Conservation (phyloP, 371 early-diverging fungal genomes). For the Mucor velutinosus region DNA sequence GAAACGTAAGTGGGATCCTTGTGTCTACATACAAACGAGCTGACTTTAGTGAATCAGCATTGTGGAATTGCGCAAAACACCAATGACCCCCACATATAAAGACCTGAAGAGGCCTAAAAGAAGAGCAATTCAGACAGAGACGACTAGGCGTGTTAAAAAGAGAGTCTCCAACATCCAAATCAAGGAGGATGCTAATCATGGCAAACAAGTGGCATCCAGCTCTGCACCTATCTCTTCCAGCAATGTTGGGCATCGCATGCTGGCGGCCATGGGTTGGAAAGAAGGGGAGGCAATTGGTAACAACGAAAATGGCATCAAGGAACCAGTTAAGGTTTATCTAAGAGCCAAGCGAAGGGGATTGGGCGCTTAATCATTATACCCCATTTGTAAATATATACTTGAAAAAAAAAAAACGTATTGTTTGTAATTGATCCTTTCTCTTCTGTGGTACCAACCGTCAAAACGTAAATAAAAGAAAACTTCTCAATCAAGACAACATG, state of each 20-base stretch:
- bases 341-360: slow-evolving; percentile 77
- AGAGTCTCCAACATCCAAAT: not conserved
- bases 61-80: slow-evolving; percentile 6
- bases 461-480: not conserved
- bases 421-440: not conserved
- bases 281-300: slow-evolving; percentile 83
- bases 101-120: not conserved
- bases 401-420: not conserved
- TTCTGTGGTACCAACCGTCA: not conserved
- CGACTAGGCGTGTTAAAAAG: not conserved
- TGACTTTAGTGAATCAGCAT: not conserved
- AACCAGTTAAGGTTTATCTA: slow-evolving; percentile 83
- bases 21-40: not conserved
- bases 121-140: not conserved
- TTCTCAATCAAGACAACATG: not conserved
- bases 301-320: slow-evolving; percentile 75
- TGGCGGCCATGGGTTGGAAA: slow-evolving; percentile 81
- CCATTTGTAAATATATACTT: not conserved
- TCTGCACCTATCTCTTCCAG: slow-evolving; percentile 64
- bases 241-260: slow-evolving; percentile 82
- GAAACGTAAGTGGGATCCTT: not conserved
- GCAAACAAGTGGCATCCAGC: slow-evolving; percentile 64
- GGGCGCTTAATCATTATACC: slow-evolving; percentile 51
- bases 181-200: slow-evolving; percentile 14
- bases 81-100: slow-evolving; percentile 10